Evolutionary conservation across 2,329 filamentous ascomycete genomes (phyloP), one percentile per base, ranked within the genome.

Genomic region (Talaromyces sp.): DNA sequence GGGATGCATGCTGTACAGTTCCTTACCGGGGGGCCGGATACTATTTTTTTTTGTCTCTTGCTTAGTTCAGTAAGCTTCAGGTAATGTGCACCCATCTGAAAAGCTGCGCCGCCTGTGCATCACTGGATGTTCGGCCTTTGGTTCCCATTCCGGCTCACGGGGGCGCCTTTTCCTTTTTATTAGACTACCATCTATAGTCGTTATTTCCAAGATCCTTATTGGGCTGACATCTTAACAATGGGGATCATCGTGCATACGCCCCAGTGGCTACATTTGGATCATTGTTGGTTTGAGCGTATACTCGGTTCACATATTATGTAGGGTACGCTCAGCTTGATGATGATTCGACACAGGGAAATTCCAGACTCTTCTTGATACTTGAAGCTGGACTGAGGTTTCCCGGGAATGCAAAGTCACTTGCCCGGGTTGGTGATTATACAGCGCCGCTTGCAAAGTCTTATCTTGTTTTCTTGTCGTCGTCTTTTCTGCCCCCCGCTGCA

Each of bases 401-500:
- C 33, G 52, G 52, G 15, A 37, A 22, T 37, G 3, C 27, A 6
- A 27, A 10, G 25, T 31, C 47, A 50, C 15, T 52, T 31, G 13
- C 31, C 31, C 6, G 5, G 2, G n/a, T 19, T 22, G 25, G 11
- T 39, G 25, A 19, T 5, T 5, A 37, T 19, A 56, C 19, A 5
- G 33, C 31, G 52, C 52, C 52, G 10, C 52, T 56, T 56, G n/a
- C 10, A 56, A 56, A 56, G 10, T 33, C 52, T 56, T 39, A 56
- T 56, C 33, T 37, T 39, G n/a, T 27, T 15, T 37, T 19, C 7
- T 41, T 39, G 25, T 35, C 13, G 43, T 45, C 17, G 33, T 31
- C 37, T 41, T 52, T 62, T 62, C 33, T 62, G 60, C 60, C 60
- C 60, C 60, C 19, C 22, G 10, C 31, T 17, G n/a, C 33, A 19